Conservation (phyloP, 768 basidiomycete species). For the Hysterangium stoloniferum region DNA sequence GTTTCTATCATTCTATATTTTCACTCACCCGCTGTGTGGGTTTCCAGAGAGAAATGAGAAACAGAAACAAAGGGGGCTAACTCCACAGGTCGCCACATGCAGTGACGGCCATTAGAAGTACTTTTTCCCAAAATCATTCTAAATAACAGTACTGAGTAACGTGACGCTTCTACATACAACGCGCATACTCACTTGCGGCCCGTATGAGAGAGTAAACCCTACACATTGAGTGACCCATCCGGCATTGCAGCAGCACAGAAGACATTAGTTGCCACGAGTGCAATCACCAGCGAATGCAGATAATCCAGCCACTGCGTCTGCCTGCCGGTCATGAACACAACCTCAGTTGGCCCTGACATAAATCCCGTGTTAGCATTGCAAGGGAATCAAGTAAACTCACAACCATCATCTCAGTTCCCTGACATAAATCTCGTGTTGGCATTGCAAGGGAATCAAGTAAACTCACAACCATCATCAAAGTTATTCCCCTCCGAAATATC, state of each 20-base stretch:
- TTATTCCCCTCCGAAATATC: slow-evolving; percentile 75
- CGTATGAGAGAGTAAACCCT: slow-evolving; percentile 72
- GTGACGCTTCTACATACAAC: too few species aligned
- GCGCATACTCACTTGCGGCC: slow-evolving; percentile 72
- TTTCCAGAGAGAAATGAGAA: too few species aligned
- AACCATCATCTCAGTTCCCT: slow-evolving; percentile 66
- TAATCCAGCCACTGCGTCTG: slow-evolving; percentile 89
- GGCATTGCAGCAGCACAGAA: slow-evolving; percentile 75
- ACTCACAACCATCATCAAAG: slow-evolving; percentile 54
- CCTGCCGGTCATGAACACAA: slow-evolving; percentile 55
- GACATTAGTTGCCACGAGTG: slow-evolving; percentile 48
- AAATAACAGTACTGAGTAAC: too few species aligned
- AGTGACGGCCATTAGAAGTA: slow-evolving; percentile 66
- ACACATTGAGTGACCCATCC: slow-evolving; percentile 77
- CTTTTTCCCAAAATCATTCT: slow-evolving; percentile 72
- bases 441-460: not conserved
- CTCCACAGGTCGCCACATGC: slow-evolving; percentile 59
- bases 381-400: slow-evolving; percentile 27
- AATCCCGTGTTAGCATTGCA: not conserved
- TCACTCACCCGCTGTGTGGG: too few species aligned
- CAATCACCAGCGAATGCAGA: slow-evolving; percentile 63
- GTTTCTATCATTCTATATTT: too few species aligned
- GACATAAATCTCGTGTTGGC: too few species aligned
- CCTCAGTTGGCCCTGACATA: slow-evolving; percentile 57
- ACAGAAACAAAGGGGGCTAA: too few species aligned